Percentiles rank a stretch among this genome's conserved stretches.
Conservation (phyloP, 768 basidiomycete genomes). For the Rhizopogon vesiculosus region DNA sequence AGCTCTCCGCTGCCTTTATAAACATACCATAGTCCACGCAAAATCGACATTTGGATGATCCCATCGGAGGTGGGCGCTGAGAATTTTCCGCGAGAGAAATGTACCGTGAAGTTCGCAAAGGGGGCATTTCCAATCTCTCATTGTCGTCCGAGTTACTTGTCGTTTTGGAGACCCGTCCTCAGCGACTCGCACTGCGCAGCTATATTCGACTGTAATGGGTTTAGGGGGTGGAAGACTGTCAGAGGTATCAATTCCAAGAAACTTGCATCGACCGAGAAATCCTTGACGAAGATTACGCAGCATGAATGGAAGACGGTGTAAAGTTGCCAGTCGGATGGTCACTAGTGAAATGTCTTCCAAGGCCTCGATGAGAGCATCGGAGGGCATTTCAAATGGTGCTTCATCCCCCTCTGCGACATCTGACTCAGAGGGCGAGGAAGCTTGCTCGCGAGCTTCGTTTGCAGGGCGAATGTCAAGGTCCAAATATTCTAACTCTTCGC, state of each 20-base stretch:
- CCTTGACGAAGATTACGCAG: conserved; percentile 44
- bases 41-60: conserved; percentile 41
- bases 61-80: conserved; percentile 43
- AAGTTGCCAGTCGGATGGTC: conserved; percentile 32
- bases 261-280: conserved; percentile 40
- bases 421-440: background rate
- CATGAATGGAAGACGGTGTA: conserved; percentile 50
- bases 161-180: conserved; percentile 9
- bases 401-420: conserved; percentile 8
- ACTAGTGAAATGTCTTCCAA: conserved; percentile 29
- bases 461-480: background rate
- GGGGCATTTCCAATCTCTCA: conserved; percentile 45
- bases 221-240: conserved; percentile 13
- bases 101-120: conserved; percentile 44
- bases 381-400: conserved; percentile 20
- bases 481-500: background rate
- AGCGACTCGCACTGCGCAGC: conserved; percentile 6
- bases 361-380: conserved; percentile 29
- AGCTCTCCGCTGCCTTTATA: background rate
- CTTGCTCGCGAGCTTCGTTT: background rate
- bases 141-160: conserved; percentile 15
- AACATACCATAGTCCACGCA: conserved; percentile 33
- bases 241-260: conserved; percentile 29
- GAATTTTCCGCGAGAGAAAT: conserved; percentile 38
- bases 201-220: conserved; percentile 21